phyloP scores from a whole-genome alignment of 306 rosid genomes.

The Nissolia schottii region DNA sequence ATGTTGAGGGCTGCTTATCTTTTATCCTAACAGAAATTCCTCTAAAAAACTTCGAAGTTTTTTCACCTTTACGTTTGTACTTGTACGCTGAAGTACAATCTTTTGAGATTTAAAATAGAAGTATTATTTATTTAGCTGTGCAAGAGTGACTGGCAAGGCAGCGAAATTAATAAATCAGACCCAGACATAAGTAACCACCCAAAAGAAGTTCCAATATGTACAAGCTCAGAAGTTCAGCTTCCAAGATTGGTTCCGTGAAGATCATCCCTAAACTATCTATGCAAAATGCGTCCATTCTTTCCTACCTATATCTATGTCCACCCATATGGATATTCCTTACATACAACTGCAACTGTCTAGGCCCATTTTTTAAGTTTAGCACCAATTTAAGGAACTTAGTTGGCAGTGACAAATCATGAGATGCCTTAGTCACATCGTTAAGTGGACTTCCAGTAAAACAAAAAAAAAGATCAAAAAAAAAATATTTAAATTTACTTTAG shows the following conservation, averaged over 20 bases:
- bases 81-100: not conserved
- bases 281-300: not conserved
- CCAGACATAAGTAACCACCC: not conserved
- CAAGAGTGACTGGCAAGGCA: not conserved
- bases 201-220: not conserved
- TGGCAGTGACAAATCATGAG: not conserved
- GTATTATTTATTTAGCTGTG: conserved; percentile 4
- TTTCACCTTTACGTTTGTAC: too few species aligned
- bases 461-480: not conserved
- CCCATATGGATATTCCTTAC: not conserved
- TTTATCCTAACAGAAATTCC: too few species aligned
- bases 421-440: not conserved
- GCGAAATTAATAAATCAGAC: not conserved
- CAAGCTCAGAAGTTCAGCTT: not conserved
- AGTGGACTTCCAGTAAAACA: not conserved
- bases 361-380: conserved; percentile 1
- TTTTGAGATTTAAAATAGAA: not conserved
- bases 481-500: not conserved
- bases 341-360: not conserved
- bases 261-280: not conserved
- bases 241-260: not conserved
- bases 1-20: too few species aligned
- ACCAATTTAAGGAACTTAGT: not conserved
- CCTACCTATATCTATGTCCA: not conserved
- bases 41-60: not conserved